phyloP scores from a whole-genome alignment of 2,329 filamentous ascomycete genomes.

The Cladosporium sp. region DNA sequence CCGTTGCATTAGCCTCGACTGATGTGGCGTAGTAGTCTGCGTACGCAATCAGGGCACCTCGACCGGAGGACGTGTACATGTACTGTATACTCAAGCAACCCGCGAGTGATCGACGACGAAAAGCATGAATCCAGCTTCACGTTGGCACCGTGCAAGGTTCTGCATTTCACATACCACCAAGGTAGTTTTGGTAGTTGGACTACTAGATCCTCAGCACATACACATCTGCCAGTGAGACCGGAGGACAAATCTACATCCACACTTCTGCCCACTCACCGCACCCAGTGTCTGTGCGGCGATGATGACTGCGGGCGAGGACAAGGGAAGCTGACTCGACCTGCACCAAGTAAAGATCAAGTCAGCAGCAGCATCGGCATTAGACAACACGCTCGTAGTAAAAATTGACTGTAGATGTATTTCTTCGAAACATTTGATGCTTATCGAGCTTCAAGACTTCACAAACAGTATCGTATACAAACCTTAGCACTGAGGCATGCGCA shows the following conservation, averaged over 20 bases:
- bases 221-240: too few relatives aligned
- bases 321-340: background rate
- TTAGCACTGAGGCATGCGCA: background rate
- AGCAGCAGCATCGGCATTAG: background rate
- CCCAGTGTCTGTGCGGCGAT: background rate
- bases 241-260: background rate
- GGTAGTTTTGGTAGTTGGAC: too few relatives aligned
- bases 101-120: background rate
- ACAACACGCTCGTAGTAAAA: background rate
- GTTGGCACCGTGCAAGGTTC: too few relatives aligned
- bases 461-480: background rate
- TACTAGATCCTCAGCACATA: too few relatives aligned
- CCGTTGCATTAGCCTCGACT: background rate
- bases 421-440: too few relatives aligned
- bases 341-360: background rate
- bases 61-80: too few relatives aligned
- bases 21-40: background rate
- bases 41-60: background rate
- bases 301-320: background rate
- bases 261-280: background rate
- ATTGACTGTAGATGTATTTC: background rate
- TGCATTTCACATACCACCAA: too few relatives aligned
- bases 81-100: too few relatives aligned
- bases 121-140: background rate
- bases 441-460: background rate